These are phyloP conservation scores for Betula pendula DNA, from an alignment of 306 rosid genomes.

Conservation along the genomic window DNA sequence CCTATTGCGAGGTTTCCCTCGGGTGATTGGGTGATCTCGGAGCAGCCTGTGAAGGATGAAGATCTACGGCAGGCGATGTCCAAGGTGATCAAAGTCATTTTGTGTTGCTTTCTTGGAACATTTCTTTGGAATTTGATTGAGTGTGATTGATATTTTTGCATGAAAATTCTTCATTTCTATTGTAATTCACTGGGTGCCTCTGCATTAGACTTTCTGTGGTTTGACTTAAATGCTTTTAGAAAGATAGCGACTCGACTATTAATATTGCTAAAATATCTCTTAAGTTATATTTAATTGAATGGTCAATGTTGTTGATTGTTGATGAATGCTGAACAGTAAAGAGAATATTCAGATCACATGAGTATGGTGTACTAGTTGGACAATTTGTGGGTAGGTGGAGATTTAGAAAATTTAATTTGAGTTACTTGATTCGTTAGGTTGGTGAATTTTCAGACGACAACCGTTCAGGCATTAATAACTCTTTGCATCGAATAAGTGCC, in stretches of 20 bases:
- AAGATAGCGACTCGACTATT: background rate
- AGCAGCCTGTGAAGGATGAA: constrained; percentile 50
- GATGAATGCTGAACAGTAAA: background rate
- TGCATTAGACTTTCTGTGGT: background rate
- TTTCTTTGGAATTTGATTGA: background rate
- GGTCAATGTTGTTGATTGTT: constrained; percentile 14
- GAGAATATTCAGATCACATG: background rate
- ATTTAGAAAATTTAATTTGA: background rate
- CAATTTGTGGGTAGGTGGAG: background rate
- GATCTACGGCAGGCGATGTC: constrained; percentile 84
- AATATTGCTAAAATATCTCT: background rate
- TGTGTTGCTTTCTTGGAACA: constrained; percentile 2
- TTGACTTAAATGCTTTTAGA: background rate
- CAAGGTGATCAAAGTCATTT: constrained; percentile 48
- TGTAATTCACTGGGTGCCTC: background rate
- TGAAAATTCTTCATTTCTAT: background rate
- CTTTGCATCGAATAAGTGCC: constrained; percentile 96
- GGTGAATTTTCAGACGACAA: constrained; percentile 98
- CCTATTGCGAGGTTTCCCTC: constrained; percentile 93
- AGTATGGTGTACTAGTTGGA: background rate
- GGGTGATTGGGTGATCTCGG: constrained; percentile 87
- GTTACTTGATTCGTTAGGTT: constrained; percentile 49
- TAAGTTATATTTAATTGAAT: background rate
- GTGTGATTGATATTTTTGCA: background rate
- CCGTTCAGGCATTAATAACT: constrained; percentile 90